Evolutionary conservation across 1,139 yeast species (phyloP).

Genomic region (Zygoascus meyerae): DNA sequence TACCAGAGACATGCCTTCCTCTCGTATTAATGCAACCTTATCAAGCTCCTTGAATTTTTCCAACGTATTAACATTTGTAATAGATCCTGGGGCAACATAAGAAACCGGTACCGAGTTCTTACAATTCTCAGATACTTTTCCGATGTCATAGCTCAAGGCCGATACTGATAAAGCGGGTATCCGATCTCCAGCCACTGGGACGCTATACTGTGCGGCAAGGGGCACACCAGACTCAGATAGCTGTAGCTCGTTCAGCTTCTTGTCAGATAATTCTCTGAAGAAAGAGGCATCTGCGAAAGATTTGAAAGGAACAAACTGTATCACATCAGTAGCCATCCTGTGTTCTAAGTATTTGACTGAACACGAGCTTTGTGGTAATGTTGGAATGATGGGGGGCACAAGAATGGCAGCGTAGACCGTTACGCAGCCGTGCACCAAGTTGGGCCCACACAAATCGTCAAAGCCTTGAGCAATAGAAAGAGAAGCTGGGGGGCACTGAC

Average conservation of each 20-base stretch:
- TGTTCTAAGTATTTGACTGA: neutral
- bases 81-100: conserved; percentile 33
- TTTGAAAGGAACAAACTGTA: conserved; percentile 48
- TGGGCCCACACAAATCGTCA: no score
- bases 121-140: neutral
- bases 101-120: conserved; percentile 11
- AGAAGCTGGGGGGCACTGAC: no score
- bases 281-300: conserved; percentile 84
- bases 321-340: neutral
- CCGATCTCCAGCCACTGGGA: conserved; percentile 37
- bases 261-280: conserved; percentile 62
- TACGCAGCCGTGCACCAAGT: no score
- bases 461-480: no score
- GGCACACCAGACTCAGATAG: conserved; percentile 46
- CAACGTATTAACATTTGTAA: conserved; percentile 70
- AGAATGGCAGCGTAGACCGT: neutral
- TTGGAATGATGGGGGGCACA: neutral
- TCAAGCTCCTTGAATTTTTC: conserved; percentile 72
- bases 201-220: conserved; percentile 40
- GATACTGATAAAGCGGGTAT: conserved; percentile 21
- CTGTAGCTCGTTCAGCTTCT: conserved; percentile 62
- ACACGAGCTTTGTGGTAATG: neutral
- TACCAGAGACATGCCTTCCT: conserved; percentile 39
- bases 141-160: conserved; percentile 24
- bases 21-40: conserved; percentile 50